These are phyloP conservation scores for Vigna reflexopilosa DNA, from an alignment of 306 rosid genomes.

Conservation along the genomic window DNA sequence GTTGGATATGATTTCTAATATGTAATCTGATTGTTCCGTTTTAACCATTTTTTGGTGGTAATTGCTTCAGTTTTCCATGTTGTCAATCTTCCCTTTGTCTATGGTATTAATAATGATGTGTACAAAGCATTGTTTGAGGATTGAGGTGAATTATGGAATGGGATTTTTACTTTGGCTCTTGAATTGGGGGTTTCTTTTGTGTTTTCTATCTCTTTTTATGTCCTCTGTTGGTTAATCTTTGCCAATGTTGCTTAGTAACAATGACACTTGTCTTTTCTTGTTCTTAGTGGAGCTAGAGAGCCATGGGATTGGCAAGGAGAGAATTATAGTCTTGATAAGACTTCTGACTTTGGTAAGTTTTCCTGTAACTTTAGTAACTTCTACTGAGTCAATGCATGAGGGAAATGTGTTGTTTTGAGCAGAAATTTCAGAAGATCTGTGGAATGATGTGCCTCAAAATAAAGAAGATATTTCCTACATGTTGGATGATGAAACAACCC, in stretches of 20 bases:
- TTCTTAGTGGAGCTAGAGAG: slow-evolving; percentile 49
- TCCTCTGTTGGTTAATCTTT: slow-evolving; percentile 19
- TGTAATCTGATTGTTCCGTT: slow-evolving; percentile 43
- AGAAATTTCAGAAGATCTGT: slow-evolving; percentile 68
- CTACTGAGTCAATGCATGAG: slow-evolving; percentile 33
- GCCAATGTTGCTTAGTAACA: slow-evolving; percentile 34
- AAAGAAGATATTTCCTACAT: slow-evolving; percentile 77
- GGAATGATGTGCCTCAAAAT: slow-evolving; percentile 80
- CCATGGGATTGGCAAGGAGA: slow-evolving; percentile 71
- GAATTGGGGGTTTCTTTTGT: slow-evolving; percentile 19
- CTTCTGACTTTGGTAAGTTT: slow-evolving; percentile 63
- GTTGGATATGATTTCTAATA: slow-evolving; percentile 30
- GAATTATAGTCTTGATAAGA: slow-evolving; percentile 52
- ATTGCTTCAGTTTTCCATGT: slow-evolving; percentile 36
- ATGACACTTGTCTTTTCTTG: slow-evolving; percentile 24
- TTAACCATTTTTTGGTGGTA: neutral
- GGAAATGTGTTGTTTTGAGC: slow-evolving; percentile 30
- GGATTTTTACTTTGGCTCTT: slow-evolving; percentile 28
- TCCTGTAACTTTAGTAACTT: neutral
- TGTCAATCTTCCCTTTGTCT: slow-evolving; percentile 23
- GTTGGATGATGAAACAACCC: slow-evolving; percentile 89
- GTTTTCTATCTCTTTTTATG: slow-evolving; percentile 3
- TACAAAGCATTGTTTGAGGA: slow-evolving; percentile 29
- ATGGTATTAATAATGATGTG: slow-evolving; percentile 28
- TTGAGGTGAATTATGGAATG: slow-evolving; percentile 34